phyloP scores from a whole-genome alignment of 345 rosid species.

The Eutrema japonicum region DNA sequence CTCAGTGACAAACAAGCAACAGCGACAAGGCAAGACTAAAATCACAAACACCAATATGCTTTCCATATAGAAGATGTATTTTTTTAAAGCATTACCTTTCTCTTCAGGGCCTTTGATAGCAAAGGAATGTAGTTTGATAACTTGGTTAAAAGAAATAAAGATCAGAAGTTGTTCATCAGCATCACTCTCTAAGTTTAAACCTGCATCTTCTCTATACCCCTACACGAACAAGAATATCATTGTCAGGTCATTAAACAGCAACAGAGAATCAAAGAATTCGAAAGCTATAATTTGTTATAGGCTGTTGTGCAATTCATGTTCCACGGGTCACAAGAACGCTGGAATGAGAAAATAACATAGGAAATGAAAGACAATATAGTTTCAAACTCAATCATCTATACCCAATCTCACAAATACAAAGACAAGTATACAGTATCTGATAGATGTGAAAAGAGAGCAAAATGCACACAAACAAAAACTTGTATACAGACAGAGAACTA shows the following conservation, averaged over 20 bases:
- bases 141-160: too few species aligned
- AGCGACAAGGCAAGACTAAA: too few species aligned
- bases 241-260: background rate
- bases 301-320: background rate
- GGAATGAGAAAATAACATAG: background rate
- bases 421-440: background rate
- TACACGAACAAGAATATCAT: slow-evolving; percentile 42
- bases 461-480: background rate
- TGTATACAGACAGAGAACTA: slow-evolving; percentile 2
- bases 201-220: slow-evolving; percentile 99
- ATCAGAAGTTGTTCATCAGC: too few species aligned
- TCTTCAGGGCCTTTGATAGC: too few species aligned
- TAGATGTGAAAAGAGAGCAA: background rate
- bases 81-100: too few species aligned
- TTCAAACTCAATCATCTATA: slow-evolving; percentile 3
- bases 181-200: too few species aligned
- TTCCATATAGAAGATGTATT: too few species aligned
- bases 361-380: background rate
- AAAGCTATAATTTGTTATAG: background rate
- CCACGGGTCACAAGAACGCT: background rate
- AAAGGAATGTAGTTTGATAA: too few species aligned
- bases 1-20: too few species aligned
- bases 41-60: too few species aligned
- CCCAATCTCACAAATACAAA: slow-evolving; percentile 2
- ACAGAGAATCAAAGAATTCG: slow-evolving; percentile 15